phyloP scores from a whole-genome alignment of 176 grass and related monocot species.

The Lolium rigidum region DNA sequence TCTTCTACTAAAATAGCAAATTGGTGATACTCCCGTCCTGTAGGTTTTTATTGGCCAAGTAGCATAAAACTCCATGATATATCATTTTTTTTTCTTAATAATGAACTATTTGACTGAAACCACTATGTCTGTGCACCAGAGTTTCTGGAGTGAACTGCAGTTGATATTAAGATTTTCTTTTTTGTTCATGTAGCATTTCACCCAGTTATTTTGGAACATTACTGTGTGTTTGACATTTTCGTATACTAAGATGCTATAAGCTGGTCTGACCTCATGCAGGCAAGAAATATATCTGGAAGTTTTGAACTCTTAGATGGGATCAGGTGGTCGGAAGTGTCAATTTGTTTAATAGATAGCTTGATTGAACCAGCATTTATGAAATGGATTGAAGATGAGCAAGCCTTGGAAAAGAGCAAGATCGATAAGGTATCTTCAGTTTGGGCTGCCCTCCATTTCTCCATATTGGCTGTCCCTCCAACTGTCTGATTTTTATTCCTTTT shows the following conservation, averaged over 20 bases:
- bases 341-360: constrained; percentile 57
- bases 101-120: constrained; percentile 16
- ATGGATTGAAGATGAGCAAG: constrained; percentile 79
- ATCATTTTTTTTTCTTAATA: constrained; percentile 33
- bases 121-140: background rate
- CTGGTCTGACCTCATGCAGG: constrained; percentile 59
- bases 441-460: constrained; percentile 1
- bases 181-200: background rate
- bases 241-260: constrained; percentile 37
- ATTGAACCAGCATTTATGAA: constrained; percentile 62
- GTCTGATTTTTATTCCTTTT: constrained; percentile 45
- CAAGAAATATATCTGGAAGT: constrained; percentile 62
- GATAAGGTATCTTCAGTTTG: constrained; percentile 47
- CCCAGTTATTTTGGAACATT: background rate
- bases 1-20: background rate
- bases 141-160: constrained; percentile 10
- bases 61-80: background rate
- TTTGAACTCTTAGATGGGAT: constrained; percentile 50
- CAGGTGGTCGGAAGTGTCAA: constrained; percentile 63
- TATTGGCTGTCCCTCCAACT: constrained; percentile 6
- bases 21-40: background rate
- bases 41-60: constrained; percentile 27
- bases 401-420: constrained; percentile 61
- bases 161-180: constrained; percentile 3
- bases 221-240: constrained; percentile 6